A percentile compares a stretch with the other conserved stretches of the same genome.
phyloP scores from a whole-genome alignment of 1,284 basidiomycete genomes.

The Tranzscheliella williamsii region DNA sequence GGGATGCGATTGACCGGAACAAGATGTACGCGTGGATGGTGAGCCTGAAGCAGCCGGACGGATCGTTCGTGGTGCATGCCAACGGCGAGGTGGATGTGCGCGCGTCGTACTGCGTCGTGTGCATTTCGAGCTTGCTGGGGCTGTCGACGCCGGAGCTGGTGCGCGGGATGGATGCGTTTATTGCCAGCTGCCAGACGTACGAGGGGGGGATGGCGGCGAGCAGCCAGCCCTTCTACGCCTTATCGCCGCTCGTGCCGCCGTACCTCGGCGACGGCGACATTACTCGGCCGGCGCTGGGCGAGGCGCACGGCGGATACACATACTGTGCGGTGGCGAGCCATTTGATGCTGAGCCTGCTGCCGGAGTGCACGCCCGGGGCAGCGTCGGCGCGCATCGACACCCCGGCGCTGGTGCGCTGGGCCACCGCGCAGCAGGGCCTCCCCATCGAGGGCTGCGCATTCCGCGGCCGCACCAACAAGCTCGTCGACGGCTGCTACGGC shows the following conservation, averaged over 20 bases:
- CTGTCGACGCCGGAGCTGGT: slow-evolving; percentile 86
- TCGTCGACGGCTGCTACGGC: slow-evolving; percentile 97
- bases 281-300: slow-evolving; percentile 73
- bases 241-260: slow-evolving; percentile 10
- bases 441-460: slow-evolving; percentile 88
- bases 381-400: slow-evolving; percentile 67
- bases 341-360: slow-evolving; percentile 72
- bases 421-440: slow-evolving; percentile 80
- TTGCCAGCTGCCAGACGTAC: slow-evolving; percentile 86
- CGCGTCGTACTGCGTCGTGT: slow-evolving; percentile 76
- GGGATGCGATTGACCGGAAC: slow-evolving; percentile 61
- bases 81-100: slow-evolving; percentile 92
- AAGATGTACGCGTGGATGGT: slow-evolving; percentile 88
- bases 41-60: slow-evolving; percentile 89
- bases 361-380: not conserved
- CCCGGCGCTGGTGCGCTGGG: slow-evolving; percentile 75
- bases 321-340: slow-evolving; percentile 87
- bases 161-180: slow-evolving; percentile 63
- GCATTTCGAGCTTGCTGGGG: slow-evolving; percentile 73
- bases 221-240: slow-evolving; percentile 69
- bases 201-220: slow-evolving; percentile 92
- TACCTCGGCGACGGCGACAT: slow-evolving; percentile 18
- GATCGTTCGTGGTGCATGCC: slow-evolving; percentile 85
- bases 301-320: slow-evolving; percentile 97
- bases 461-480: slow-evolving; percentile 89